phyloP scores from a whole-genome alignment of 2,329 filamentous ascomycete genomes.

The Botrytis deweyae region DNA sequence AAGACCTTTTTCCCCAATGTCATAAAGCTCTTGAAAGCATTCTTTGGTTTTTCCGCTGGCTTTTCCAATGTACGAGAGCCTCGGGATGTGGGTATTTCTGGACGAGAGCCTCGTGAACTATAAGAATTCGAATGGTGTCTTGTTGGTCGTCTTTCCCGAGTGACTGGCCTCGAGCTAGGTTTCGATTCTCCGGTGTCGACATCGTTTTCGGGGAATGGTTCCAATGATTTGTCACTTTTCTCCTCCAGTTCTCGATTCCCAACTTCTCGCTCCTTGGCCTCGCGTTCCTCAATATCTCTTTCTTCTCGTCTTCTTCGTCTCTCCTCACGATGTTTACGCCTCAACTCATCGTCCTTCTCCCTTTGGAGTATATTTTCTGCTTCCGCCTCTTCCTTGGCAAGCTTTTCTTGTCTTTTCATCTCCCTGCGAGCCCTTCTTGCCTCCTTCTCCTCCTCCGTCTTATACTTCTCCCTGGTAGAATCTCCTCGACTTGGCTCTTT shows the following conservation, averaged over 20 bases:
- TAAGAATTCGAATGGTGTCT: conserved; percentile 10
- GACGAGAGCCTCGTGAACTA: conserved; percentile 14
- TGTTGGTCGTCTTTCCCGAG: conserved; percentile 13
- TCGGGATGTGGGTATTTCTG: background rate
- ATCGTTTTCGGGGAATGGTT: conserved; percentile 10
- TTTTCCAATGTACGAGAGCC: conserved; percentile 1
- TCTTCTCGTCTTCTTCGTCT: conserved; percentile 14
- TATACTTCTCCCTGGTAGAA: conserved; percentile 26
- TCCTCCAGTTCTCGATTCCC: conserved; percentile 4
- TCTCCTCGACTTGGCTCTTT: conserved; percentile 23
- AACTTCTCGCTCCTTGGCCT: conserved; percentile 8
- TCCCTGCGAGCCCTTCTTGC: conserved; percentile 30
- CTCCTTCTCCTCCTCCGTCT: conserved; percentile 33
- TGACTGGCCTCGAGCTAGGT: background rate
- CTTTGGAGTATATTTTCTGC: conserved; percentile 5
- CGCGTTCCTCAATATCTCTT: conserved; percentile 3
- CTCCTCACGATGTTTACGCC: conserved; percentile 12
- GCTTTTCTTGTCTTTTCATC: conserved; percentile 26
- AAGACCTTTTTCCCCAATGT: conserved; percentile 23
- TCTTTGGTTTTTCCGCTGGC: conserved; percentile 20
- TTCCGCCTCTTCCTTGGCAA: conserved; percentile 16
- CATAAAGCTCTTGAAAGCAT: conserved; percentile 19
- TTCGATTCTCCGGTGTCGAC: conserved; percentile 9
- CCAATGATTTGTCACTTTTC: background rate
- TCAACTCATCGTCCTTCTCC: conserved; percentile 17